These are phyloP conservation scores for Lenwebbia sp. DNA, from an alignment of 345 rosid genomes.

Conservation along the genomic window DNA sequence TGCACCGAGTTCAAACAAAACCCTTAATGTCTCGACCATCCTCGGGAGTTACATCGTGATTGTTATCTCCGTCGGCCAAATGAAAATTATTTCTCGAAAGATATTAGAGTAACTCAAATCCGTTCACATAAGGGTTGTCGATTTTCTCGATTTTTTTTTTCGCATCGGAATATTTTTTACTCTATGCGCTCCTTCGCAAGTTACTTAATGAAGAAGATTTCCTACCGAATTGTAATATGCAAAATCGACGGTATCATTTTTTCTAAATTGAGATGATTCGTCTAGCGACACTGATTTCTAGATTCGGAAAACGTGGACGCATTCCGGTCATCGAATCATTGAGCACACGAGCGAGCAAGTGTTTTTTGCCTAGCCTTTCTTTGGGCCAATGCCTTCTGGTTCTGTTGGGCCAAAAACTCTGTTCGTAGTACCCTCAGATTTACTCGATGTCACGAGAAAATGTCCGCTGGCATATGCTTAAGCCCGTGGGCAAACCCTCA, in stretches of 20 bases:
- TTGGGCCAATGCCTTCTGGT: neutral
- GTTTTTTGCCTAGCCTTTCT: neutral
- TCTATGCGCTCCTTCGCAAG: neutral
- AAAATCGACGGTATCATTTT: neutral
- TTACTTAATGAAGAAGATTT: neutral
- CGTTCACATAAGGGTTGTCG: neutral
- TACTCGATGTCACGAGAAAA: neutral
- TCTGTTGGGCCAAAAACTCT: neutral
- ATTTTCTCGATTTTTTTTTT: neutral
- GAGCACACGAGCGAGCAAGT: neutral
- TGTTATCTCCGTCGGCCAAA: rapidly evolving
- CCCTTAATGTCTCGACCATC: too few species aligned
- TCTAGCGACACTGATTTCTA: too few species aligned
- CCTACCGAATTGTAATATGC: neutral
- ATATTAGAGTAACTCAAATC: neutral
- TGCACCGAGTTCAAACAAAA: neutral
- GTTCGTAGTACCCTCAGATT: neutral
- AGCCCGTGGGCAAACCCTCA: neutral
- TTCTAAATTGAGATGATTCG: too few species aligned
- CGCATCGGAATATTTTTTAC: neutral
- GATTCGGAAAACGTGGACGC: neutral
- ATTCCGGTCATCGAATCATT: neutral
- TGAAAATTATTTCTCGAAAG: neutral
- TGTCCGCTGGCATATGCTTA: neutral
- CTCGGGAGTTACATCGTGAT: too few species aligned